A percentile compares a stretch with the other conserved stretches of the same genome.
Conservation (phyloP, 2,329 filamentous ascomycete genomes). For the Fusarium bulbicola region DNA sequence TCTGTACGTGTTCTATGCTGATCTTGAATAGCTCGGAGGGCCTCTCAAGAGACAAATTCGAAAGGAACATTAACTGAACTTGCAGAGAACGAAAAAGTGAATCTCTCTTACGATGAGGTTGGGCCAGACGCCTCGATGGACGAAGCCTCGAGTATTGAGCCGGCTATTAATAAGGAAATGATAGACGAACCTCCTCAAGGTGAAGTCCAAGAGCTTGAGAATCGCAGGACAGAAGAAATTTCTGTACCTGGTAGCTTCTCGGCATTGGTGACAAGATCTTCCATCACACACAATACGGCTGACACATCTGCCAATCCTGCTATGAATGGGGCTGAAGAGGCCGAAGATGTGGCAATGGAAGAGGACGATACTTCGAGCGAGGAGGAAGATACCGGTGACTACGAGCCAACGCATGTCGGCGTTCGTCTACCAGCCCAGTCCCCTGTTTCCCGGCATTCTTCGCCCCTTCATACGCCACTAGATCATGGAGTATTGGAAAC, state of each 20-base stretch:
- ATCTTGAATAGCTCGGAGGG: conserved; percentile 21
- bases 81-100: neutral
- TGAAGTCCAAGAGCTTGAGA: neutral
- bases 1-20: conserved; percentile 11
- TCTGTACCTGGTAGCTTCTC: neutral
- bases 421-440: conserved; percentile 25
- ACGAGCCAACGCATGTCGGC: conserved; percentile 63
- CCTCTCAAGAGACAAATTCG: neutral
- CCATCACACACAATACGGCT: neutral
- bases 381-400: conserved; percentile 56
- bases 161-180: neutral
- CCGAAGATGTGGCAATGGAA: conserved; percentile 38
- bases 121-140: conserved; percentile 17
- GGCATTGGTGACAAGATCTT: neutral
- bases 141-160: neutral
- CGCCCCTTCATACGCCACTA: conserved; percentile 18
- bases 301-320: neutral
- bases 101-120: neutral
- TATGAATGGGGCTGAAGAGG: conserved; percentile 3
- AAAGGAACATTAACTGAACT: neutral
- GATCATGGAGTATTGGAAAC: conserved; percentile 38
- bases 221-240: neutral
- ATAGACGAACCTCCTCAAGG: neutral
- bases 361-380: conserved; percentile 31
- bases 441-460: neutral